These are phyloP conservation scores for Arabis alpina DNA, from an alignment of 345 rosid genomes.

Conservation along the genomic window DNA sequence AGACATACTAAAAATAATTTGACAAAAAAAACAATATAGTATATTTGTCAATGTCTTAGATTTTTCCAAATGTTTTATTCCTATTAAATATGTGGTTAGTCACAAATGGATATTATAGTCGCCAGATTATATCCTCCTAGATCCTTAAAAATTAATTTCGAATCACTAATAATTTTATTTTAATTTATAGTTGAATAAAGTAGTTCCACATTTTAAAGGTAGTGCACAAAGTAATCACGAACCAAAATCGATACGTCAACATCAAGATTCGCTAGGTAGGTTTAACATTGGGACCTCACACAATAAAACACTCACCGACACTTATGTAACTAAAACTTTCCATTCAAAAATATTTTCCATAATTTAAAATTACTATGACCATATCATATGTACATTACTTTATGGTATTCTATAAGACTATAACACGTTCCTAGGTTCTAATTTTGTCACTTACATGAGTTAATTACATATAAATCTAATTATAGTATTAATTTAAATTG, in stretches of 20 bases:
- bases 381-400: neutral
- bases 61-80: conserved; percentile 9
- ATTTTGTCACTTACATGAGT: neutral
- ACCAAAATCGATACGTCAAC: conserved; percentile 33
- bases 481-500: neutral
- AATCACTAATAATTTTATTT: neutral
- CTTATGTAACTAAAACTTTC: conserved; percentile 20
- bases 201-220: conserved; percentile 38
- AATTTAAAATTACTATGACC: neutral
- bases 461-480: neutral
- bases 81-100: conserved; percentile 12
- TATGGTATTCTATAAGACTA: conserved; percentile 11
- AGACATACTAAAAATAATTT: conserved; percentile 19
- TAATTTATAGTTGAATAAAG: conserved; percentile 34
- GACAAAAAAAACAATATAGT: conserved; percentile 13
- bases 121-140: conserved; percentile 5
- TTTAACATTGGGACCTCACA: conserved; percentile 39
- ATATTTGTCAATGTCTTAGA: neutral
- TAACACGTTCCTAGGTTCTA: conserved; percentile 19
- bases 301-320: conserved; percentile 71
- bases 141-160: neutral
- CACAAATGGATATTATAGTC: conserved; percentile 7
- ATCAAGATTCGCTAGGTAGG: conserved; percentile 39
- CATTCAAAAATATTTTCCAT: neutral
- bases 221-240: conserved; percentile 32